Evolutionary conservation across 768 basidiomycete species (phyloP).

Genomic region (Rhizopogon sp.): DNA sequence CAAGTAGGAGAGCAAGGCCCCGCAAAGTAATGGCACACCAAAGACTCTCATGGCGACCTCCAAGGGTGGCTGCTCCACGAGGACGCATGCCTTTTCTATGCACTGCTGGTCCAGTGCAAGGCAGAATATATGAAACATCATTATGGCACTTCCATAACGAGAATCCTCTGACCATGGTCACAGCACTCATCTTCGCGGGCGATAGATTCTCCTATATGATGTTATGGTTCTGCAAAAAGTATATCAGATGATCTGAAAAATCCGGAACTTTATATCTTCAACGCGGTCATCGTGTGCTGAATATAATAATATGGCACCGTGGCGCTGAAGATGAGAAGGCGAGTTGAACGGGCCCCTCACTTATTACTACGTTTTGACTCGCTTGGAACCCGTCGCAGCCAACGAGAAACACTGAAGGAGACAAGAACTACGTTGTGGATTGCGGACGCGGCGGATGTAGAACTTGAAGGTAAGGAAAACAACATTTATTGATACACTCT

Average conservation of each 20-base stretch:
- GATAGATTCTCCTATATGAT: not conserved
- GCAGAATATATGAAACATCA: conserved; percentile 1
- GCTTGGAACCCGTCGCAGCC: too few species aligned
- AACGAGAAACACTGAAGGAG: too few species aligned
- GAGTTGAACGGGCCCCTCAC: too few species aligned
- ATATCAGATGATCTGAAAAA: not conserved
- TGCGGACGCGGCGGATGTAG: too few species aligned
- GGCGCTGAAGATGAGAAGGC: too few species aligned
- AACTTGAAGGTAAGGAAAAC: too few species aligned
- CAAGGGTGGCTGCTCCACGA: conserved; percentile 1
- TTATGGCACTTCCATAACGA: not conserved
- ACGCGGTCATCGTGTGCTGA: too few species aligned
- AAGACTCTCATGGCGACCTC: conserved; percentile 11
- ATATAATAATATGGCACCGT: too few species aligned
- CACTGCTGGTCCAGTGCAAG: not conserved
- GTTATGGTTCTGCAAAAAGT: not conserved
- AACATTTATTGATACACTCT: too few species aligned
- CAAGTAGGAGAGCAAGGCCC: conserved; percentile 15
- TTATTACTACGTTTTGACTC: too few species aligned
- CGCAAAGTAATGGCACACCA: conserved; percentile 17
- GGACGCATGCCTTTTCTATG: conserved; percentile 9
- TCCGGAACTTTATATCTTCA: too few species aligned
- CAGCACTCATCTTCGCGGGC: not conserved
- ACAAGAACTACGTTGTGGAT: too few species aligned
- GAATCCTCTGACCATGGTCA: conserved; percentile 13